These are phyloP conservation scores for Globisporangium camurandrum DNA, from an alignment of 352 stramenopile species.

Conservation along the genomic window DNA sequence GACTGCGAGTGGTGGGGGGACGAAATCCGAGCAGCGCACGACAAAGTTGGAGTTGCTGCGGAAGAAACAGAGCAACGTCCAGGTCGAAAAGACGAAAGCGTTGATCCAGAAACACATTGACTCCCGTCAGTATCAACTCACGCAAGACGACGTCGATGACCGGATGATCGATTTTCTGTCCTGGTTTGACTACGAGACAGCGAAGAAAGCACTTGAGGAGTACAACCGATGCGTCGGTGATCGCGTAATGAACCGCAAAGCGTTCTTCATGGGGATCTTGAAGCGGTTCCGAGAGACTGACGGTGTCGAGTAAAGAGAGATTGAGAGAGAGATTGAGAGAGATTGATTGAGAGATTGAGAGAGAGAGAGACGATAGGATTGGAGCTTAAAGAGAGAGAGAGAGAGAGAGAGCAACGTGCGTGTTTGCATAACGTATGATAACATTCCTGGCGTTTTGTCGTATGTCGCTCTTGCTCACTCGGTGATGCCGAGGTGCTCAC, in stretches of 20 bases:
- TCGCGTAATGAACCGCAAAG: slow-evolving; percentile 75
- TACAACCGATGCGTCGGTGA: slow-evolving; percentile 71
- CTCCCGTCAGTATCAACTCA: slow-evolving; percentile 60
- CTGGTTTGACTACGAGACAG: slow-evolving; percentile 87
- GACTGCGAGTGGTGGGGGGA: slow-evolving; percentile 71
- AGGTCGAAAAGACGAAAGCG: slow-evolving; percentile 77
- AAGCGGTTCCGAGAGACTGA: slow-evolving; percentile 83
- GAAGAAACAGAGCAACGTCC: slow-evolving; percentile 78
- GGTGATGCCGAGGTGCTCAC: no score
- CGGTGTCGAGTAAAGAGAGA: slow-evolving; percentile 56
- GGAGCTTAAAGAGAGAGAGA: background rate
- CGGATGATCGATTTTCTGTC: slow-evolving; percentile 84
- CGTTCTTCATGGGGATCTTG: slow-evolving; percentile 87
- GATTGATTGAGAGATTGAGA: background rate
- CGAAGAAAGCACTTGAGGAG: slow-evolving; percentile 73
- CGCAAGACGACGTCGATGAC: slow-evolving; percentile 73
- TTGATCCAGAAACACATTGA: slow-evolving; percentile 79
- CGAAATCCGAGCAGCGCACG: slow-evolving; percentile 70
- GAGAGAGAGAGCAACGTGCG: slow-evolving; percentile 4
- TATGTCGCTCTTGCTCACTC: no score
- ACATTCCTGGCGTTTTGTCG: no score
- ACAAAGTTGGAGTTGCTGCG: slow-evolving; percentile 61
- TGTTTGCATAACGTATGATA: no score
- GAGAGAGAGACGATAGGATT: no score
- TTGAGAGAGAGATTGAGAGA: no score